Base-by-base conservation (phyloP, 169 alveolate species). In the Plasmodium gallinaceum region DNA sequence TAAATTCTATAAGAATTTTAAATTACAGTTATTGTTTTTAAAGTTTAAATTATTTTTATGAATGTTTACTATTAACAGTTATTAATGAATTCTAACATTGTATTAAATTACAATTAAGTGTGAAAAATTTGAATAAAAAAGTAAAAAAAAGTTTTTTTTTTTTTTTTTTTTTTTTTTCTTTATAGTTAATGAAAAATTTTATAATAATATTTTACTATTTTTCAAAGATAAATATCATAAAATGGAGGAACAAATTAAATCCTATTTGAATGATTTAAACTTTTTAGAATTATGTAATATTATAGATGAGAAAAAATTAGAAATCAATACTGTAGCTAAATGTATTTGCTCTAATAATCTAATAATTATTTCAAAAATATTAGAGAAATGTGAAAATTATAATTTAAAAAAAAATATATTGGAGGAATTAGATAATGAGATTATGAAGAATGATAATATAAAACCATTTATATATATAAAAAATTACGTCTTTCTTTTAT, bases 371-470 rank as follows among this genome's bases (percentile, higher is more conserved):
- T 39, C 57, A 39, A 69, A 68, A 18, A 48, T 83, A 20, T 68
- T 83, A 46, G 91, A 42, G 46, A 83, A 66, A 83, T 83, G 91
- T 61, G 65, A 60, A 39, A 83, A 57, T 7, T n/a, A 14, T n/a
- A 52, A 9, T 37, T 20, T 26, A 46, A 68, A 52, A 6, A 22
- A 66, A 32, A 68, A 83, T 32, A n/a, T 83, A 39, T 45, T 83
- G 39, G 83, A 68, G 5, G 60, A 83, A 46, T 22, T 83, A 42
- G 51, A 68, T 32, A 52, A 83, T n/a, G 72, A 83, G 52, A 39
- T 83, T 26, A 10, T 20, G 16, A 68, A 58, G 37, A 45, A 71
- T 18, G 48, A 68, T 20, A 68, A 83, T 32, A n/a, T 24, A 14
- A 62, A 83, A 26, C 16, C 22, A 39, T 7, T 52, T 37, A 12